These are phyloP conservation scores for Picochlorum sp. DNA, from an alignment of 139 green algal genomes.

Conservation along the genomic window DNA sequence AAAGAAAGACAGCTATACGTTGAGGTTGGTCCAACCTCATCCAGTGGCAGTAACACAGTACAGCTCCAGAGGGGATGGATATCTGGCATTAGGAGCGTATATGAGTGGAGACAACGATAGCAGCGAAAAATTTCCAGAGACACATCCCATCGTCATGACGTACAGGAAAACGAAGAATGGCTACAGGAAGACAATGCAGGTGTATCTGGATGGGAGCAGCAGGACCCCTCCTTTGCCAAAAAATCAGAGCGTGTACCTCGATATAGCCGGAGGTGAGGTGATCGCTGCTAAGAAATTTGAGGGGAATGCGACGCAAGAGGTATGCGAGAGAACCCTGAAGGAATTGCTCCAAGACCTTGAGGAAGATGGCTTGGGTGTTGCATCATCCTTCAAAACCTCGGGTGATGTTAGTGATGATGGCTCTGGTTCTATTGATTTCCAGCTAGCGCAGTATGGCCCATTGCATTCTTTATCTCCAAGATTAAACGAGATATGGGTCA, in stretches of 20 bases:
- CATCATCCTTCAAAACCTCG: too few species aligned
- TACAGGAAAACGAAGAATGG: conserved; percentile 22
- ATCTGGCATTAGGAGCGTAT: conserved; percentile 44
- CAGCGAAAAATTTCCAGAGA: conserved; percentile 28
- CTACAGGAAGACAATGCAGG: conserved; percentile 21
- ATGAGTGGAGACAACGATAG: conserved; percentile 45
- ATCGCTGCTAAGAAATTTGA: conserved; percentile 46
- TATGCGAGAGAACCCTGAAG: conserved; percentile 19
- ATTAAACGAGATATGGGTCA: conserved; percentile 56
- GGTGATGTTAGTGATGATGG: too few species aligned
- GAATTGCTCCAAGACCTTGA: conserved; percentile 27
- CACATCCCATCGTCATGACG: conserved; percentile 57
- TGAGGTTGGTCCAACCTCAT: conserved; percentile 23
- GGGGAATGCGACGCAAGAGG: conserved; percentile 46
- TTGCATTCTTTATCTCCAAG: conserved; percentile 43
- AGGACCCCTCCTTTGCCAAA: neutral
- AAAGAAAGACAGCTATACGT: conserved; percentile 9
- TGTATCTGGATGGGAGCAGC: conserved; percentile 5
- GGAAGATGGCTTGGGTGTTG: conserved; percentile 32
- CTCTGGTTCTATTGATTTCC: conserved; percentile 22
- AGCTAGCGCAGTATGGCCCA: conserved; percentile 47
- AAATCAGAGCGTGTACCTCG: conserved; percentile 21
- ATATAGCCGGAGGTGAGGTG: conserved; percentile 46
- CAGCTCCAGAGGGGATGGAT: conserved; percentile 44
- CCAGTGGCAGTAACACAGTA: conserved; percentile 46